Conservation (phyloP, 2,329 filamentous ascomycete species). For the Xylariaceae sp. region DNA sequence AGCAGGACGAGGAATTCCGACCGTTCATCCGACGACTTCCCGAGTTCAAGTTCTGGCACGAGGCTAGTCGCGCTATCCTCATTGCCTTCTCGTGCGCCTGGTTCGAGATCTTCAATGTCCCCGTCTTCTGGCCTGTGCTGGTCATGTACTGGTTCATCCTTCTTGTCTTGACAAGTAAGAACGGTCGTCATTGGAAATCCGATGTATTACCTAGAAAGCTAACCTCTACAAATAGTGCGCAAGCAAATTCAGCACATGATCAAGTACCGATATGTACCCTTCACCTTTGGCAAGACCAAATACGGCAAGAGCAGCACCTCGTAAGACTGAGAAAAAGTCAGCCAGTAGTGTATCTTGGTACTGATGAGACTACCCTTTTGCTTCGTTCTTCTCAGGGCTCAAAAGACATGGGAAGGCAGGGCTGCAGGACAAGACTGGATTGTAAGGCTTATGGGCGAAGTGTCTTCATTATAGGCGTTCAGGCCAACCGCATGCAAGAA, state of each 20-base stretch:
- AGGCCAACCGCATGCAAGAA: conserved; percentile 1
- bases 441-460: too few relatives aligned
- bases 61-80: conserved; percentile 78
- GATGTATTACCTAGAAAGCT: conserved; percentile 2
- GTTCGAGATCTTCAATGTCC: conserved; percentile 92
- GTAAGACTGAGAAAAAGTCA: too few relatives aligned
- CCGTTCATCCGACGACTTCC: conserved; percentile 94
- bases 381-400: too few relatives aligned
- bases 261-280: conserved; percentile 98
- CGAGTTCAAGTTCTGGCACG: conserved; percentile 99
- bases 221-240: conserved; percentile 62
- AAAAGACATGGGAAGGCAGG: too few relatives aligned
- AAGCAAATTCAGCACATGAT: conserved; percentile 99
- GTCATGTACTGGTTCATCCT: conserved; percentile 99
- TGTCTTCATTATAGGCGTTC: not conserved
- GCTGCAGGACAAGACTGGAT: too few relatives aligned
- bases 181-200: not conserved
- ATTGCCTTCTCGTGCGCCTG: conserved; percentile 86
- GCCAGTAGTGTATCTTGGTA: not conserved
- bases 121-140: conserved; percentile 97
- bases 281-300: conserved; percentile 83
- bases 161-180: conserved; percentile 88
- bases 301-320: conserved; percentile 63
- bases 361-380: too few relatives aligned
- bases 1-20: conserved; percentile 95